Percentiles rank a stretch among this genome's conserved stretches.
Conservation (phyloP, 768 basidiomycete genomes). For the Mycena capillaripes region DNA sequence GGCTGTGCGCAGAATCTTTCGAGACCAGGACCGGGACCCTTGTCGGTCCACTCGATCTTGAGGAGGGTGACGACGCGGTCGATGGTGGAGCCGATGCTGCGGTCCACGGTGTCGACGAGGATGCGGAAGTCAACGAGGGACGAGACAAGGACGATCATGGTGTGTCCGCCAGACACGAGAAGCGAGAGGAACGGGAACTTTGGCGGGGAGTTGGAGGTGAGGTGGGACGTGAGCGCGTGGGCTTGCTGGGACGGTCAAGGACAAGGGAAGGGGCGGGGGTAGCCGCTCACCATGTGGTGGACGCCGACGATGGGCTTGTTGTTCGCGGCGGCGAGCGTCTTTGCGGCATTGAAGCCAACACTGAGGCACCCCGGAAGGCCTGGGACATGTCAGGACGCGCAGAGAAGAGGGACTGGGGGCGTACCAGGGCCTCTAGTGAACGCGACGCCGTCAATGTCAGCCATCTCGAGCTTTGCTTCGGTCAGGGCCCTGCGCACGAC, state of each 20-base stretch:
- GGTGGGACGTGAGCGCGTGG: slow-evolving; percentile 85
- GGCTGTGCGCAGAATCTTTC: slow-evolving; percentile 73
- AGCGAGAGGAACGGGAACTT: slow-evolving; percentile 90
- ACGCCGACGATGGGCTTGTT: slow-evolving; percentile 90
- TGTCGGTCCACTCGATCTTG: slow-evolving; percentile 69
- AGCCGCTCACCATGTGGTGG: slow-evolving; percentile 87
- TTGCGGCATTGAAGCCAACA: slow-evolving; percentile 87
- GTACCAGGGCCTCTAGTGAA: slow-evolving; percentile 90
- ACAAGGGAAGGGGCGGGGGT: not conserved
- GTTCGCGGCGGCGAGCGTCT: slow-evolving; percentile 82
- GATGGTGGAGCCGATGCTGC: slow-evolving; percentile 54
- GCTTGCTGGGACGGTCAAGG: slow-evolving; percentile 76
- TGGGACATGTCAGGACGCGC: slow-evolving; percentile 40
- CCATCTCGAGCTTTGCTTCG: slow-evolving; percentile 71
- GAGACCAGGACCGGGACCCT: slow-evolving; percentile 85
- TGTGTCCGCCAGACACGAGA: slow-evolving; percentile 95
- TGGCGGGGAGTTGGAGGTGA: slow-evolving; percentile 70
- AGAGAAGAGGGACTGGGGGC: slow-evolving; percentile 8
- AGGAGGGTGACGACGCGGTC: slow-evolving; percentile 88
- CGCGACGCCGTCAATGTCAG: slow-evolving; percentile 87
- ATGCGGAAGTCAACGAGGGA: slow-evolving; percentile 72
- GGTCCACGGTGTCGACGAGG: slow-evolving; percentile 52
- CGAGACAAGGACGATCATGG: slow-evolving; percentile 83
- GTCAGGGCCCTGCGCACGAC: slow-evolving; percentile 78
- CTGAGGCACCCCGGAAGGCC: slow-evolving; percentile 87